Evolutionary conservation across 148 eudicot species (phyloP).

Genomic region (Silene uniflora): DNA sequence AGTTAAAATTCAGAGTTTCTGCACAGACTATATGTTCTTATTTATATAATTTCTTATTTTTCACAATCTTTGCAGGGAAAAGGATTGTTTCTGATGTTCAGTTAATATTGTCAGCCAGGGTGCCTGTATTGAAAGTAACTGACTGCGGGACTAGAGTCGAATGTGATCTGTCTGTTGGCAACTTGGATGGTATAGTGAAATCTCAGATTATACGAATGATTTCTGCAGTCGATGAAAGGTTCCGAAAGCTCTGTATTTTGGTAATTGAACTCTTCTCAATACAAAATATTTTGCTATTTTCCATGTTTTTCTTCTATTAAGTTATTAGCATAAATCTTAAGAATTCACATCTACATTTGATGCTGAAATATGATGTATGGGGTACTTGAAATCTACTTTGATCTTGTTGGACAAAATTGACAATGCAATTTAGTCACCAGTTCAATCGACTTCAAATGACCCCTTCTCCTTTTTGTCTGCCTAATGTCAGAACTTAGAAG

Average conservation of each 20-base stretch:
- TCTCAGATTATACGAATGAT: constrained; percentile 60
- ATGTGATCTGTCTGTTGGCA: constrained; percentile 92
- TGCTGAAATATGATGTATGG: neutral
- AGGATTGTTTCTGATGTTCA: constrained; percentile 58
- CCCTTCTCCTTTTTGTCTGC: too few species aligned
- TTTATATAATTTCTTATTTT: neutral
- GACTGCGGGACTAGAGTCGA: constrained; percentile 80
- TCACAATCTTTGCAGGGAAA: constrained; percentile 33
- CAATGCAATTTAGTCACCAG: too few species aligned
- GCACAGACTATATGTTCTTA: neutral
- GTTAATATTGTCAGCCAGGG: constrained; percentile 62
- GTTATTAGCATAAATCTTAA: neutral
- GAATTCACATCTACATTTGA: neutral
- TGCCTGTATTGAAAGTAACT: constrained; percentile 84
- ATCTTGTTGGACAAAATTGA: too few species aligned
- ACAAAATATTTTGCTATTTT: neutral
- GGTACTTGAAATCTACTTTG: too few species aligned
- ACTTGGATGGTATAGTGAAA: constrained; percentile 74
- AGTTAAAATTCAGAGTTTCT: constrained; percentile 4
- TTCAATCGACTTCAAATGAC: too few species aligned
- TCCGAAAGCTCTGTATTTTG: constrained; percentile 77
- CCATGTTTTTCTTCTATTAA: neutral
- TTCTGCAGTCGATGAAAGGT: constrained; percentile 74
- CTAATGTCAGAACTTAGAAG: too few species aligned
- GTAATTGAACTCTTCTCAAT: constrained; percentile 35